Conservation (phyloP, 805 yeast species). For the Pichia heedii region DNA sequence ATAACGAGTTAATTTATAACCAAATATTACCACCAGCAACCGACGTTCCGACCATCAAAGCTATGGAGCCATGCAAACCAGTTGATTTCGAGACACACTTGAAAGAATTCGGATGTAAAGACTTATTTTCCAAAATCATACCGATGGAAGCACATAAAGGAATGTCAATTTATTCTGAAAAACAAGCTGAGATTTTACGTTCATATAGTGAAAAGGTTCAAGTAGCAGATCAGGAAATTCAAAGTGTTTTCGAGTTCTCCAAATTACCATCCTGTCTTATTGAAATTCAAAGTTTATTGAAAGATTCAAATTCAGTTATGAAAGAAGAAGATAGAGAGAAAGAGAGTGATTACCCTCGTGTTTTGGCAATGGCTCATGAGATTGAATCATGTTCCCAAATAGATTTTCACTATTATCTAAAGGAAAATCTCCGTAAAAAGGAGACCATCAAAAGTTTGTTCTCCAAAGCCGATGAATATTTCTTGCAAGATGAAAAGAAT, state of each 20-base stretch:
- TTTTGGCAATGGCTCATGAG: conserved; percentile 31
- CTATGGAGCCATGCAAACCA: conserved; percentile 59
- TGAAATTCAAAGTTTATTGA: conserved; percentile 35
- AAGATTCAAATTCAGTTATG: conserved; percentile 5
- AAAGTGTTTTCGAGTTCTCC: conserved; percentile 72
- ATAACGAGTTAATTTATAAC: conserved; percentile 86
- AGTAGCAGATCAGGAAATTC: conserved; percentile 68
- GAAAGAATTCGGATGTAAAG: conserved; percentile 37
- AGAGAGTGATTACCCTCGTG: conserved; percentile 31
- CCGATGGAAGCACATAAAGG: conserved; percentile 85
- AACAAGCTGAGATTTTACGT: conserved; percentile 69
- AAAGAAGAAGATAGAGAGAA: conserved; percentile 15
- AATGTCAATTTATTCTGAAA: conserved; percentile 81
- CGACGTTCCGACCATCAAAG: conserved; percentile 55
- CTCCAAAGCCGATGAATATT: conserved; percentile 7
- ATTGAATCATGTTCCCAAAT: conserved; percentile 12
- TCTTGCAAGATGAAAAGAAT: conserved; percentile 29
- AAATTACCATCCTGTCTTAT: conserved; percentile 61
- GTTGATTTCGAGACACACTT: conserved; percentile 45
- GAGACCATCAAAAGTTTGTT: neutral
- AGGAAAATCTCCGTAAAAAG: neutral
- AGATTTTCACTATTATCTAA: neutral
- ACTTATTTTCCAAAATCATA: conserved; percentile 68
- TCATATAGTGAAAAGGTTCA: conserved; percentile 66
- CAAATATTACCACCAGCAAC: conserved; percentile 57